These are phyloP conservation scores for Sindora glabra DNA, from an alignment of 306 rosid genomes.

Conservation along the genomic window DNA sequence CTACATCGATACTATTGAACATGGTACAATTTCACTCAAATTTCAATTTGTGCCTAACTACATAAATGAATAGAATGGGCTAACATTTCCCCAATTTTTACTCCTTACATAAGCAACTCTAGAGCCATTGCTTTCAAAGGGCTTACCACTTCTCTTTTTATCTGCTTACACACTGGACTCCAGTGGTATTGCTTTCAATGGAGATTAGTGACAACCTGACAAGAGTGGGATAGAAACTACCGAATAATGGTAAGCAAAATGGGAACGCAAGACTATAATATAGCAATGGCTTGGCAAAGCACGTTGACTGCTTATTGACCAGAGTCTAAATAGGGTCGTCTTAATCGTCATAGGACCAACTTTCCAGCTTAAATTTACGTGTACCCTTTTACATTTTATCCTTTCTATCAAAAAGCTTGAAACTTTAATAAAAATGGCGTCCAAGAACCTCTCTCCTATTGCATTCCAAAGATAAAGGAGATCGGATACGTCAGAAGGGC, in stretches of 20 bases:
- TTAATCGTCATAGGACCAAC: slow-evolving; percentile 22
- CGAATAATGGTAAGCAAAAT: slow-evolving; percentile 1
- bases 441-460: neutral
- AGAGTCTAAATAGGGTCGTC: slow-evolving; percentile 19
- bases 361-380: slow-evolving; percentile 61
- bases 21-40: no score
- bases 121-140: slow-evolving; percentile 9
- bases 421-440: slow-evolving; percentile 22
- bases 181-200: slow-evolving; percentile 11
- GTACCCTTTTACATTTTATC: slow-evolving; percentile 22
- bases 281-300: neutral
- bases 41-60: no score
- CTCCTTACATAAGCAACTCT: neutral
- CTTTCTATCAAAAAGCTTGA: slow-evolving; percentile 15
- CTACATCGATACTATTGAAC: no score
- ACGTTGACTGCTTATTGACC: slow-evolving; percentile 33
- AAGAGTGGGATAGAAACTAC: slow-evolving; percentile 14
- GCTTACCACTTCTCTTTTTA: neutral
- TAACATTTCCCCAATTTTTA: no score
- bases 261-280: slow-evolving; percentile 7
- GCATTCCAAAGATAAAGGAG: slow-evolving; percentile 13
- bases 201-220: neutral
- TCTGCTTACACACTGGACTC: neutral
- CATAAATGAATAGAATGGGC: no score
- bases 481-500: neutral